Evolutionary conservation across 164 flowering plant genomes (phyloP).

Genomic region (Vitis cinerea): DNA sequence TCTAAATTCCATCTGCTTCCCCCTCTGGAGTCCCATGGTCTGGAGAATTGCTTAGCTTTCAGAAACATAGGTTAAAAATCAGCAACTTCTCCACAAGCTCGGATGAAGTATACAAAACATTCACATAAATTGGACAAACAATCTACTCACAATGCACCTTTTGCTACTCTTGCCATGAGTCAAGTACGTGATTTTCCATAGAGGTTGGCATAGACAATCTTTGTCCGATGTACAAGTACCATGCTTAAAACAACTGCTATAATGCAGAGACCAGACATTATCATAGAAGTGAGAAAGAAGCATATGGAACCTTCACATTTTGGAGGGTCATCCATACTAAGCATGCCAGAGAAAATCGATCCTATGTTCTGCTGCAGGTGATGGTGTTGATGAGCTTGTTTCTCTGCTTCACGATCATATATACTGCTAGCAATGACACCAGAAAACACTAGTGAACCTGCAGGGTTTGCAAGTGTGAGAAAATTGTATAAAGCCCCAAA

Average conservation of each 20-base stretch:
- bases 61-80: not conserved
- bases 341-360: slow-evolving; percentile 22
- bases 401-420: slow-evolving; percentile 88
- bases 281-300: slow-evolving; percentile 72
- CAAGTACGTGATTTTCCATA: slow-evolving; percentile 66
- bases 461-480: slow-evolving; percentile 85
- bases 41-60: not conserved
- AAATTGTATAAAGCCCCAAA: slow-evolving; percentile 95
- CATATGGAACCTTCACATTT: slow-evolving; percentile 80
- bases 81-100: not conserved
- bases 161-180: slow-evolving; percentile 9
- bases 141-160: not conserved
- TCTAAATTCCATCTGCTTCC: too few relatives aligned
- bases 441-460: slow-evolving; percentile 82
- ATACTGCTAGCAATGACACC: slow-evolving; percentile 83
- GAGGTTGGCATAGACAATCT: slow-evolving; percentile 68
- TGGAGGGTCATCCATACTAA: slow-evolving; percentile 43
- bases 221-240: slow-evolving; percentile 82
- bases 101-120: not conserved
- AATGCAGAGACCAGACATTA: slow-evolving; percentile 79
- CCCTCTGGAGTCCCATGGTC: not conserved
- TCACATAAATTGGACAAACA: not conserved
- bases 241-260: slow-evolving; percentile 72
- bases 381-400: slow-evolving; percentile 52
- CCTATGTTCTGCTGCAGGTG: slow-evolving; percentile 9